A percentile compares a stretch with the other conserved stretches of the same genome.
These are phyloP conservation scores for Pharus latifolius DNA, from an alignment of 176 grass and related monocot genomes.

Conservation along the genomic window DNA sequence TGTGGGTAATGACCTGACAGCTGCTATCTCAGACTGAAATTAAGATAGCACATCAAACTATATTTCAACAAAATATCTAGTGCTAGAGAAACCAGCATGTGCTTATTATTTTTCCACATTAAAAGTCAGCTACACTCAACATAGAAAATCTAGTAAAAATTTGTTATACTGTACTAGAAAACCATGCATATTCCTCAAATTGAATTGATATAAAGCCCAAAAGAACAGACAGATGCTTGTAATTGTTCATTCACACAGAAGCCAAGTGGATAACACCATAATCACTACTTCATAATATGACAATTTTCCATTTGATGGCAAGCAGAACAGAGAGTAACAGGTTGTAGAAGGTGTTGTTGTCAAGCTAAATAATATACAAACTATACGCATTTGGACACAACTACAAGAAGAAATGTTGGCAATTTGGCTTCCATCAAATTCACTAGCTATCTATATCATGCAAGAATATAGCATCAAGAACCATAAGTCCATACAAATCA, in stretches of 20 bases:
- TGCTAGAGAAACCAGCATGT: not conserved
- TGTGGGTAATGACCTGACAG: not conserved
- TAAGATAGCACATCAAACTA: not conserved
- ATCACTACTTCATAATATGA: not conserved
- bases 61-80: not conserved
- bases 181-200: not conserved
- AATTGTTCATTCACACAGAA: not conserved
- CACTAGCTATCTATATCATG: not conserved
- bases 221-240: not conserved
- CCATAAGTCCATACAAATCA: slow-evolving; percentile 8
- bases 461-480: slow-evolving; percentile 8
- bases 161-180: not conserved
- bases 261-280: not conserved
- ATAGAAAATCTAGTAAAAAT: not conserved
- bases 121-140: not conserved
- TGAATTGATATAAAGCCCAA: not conserved
- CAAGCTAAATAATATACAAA: not conserved
- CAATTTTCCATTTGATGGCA: not conserved
- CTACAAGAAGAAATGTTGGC: not conserved
- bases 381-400: not conserved
- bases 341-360: not conserved
- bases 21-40: not conserved
- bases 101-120: not conserved
- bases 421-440: not conserved
- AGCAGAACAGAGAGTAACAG: not conserved